These are phyloP conservation scores for Houttuynia cordata DNA, from an alignment of 164 flowering plant genomes.

Conservation along the genomic window DNA sequence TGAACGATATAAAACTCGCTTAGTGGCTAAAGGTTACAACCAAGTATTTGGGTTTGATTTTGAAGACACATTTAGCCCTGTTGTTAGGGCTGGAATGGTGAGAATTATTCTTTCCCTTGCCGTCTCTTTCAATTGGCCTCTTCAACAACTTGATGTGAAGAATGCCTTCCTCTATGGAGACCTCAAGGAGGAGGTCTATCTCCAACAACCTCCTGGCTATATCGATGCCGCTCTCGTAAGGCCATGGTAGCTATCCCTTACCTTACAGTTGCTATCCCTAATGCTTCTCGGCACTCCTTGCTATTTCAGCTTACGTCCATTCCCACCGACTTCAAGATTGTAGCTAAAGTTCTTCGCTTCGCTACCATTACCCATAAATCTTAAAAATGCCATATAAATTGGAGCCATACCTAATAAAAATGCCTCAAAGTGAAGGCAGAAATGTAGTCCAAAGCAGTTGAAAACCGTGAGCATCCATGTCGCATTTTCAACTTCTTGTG, in stretches of 20 bases:
- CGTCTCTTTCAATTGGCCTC: no score
- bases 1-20: no score
- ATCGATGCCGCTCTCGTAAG: no score
- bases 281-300: slow-evolving; percentile 72
- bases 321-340: slow-evolving; percentile 54
- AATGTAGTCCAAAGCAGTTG: slow-evolving; percentile 51
- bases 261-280: slow-evolving; percentile 50
- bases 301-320: slow-evolving; percentile 58
- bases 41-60: no score
- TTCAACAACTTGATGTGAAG: no score
- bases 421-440: slow-evolving; percentile 73
- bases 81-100: no score
- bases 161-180: no score
- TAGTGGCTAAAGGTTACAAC: no score
- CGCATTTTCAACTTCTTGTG: slow-evolving; percentile 53
- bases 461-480: slow-evolving; percentile 79
- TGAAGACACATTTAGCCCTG: no score
- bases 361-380: slow-evolving; percentile 67
- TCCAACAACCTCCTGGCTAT: no score
- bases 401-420: slow-evolving; percentile 52
- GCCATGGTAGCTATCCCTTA: slow-evolving; percentile 63
- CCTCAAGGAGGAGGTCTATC: no score
- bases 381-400: slow-evolving; percentile 61
- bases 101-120: no score
- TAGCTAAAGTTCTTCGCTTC: slow-evolving; percentile 56